These are phyloP conservation scores for Tremellales sp. DNA, from an alignment of 1,284 basidiomycete species.

Conservation along the genomic window DNA sequence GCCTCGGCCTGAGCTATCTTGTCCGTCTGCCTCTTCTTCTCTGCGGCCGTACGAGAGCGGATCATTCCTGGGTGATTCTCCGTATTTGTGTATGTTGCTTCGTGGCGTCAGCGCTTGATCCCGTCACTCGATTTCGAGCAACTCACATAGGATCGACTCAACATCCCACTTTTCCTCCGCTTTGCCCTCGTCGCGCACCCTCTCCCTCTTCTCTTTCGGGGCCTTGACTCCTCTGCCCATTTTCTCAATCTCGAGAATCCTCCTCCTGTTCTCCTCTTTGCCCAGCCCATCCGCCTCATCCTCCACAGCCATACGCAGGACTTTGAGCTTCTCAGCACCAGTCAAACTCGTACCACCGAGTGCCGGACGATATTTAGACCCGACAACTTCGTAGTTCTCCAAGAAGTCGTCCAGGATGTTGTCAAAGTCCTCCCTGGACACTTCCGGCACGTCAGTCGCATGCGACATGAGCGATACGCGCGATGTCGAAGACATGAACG, in stretches of 20 bases:
- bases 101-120: conserved; percentile 4
- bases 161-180: conserved; percentile 87
- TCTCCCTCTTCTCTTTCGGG: conserved; percentile 48
- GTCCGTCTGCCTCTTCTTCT: conserved; percentile 30
- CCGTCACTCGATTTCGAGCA: background rate
- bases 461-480: conserved; percentile 28
- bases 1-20: conserved; percentile 8
- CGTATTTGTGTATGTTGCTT: conserved; percentile 89
- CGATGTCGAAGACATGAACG: conserved; percentile 21
- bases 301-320: conserved; percentile 71
- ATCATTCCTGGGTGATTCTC: conserved; percentile 91
- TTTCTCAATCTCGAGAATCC: conserved; percentile 57
- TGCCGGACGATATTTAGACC: conserved; percentile 70
- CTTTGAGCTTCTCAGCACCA: conserved; percentile 71
- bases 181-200: conserved; percentile 51
- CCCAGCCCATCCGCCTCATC: conserved; percentile 52
- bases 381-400: conserved; percentile 85
- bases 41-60: conserved; percentile 57
- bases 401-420: conserved; percentile 92
- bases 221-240: conserved; percentile 42
- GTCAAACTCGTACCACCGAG: conserved; percentile 60
- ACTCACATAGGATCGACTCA: conserved; percentile 84
- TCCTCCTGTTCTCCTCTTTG: conserved; percentile 59
- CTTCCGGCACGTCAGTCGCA: conserved; percentile 54
- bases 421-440: conserved; percentile 83